Conservation (phyloP, 805 yeast genomes). For the Yarrowia sp. region DNA sequence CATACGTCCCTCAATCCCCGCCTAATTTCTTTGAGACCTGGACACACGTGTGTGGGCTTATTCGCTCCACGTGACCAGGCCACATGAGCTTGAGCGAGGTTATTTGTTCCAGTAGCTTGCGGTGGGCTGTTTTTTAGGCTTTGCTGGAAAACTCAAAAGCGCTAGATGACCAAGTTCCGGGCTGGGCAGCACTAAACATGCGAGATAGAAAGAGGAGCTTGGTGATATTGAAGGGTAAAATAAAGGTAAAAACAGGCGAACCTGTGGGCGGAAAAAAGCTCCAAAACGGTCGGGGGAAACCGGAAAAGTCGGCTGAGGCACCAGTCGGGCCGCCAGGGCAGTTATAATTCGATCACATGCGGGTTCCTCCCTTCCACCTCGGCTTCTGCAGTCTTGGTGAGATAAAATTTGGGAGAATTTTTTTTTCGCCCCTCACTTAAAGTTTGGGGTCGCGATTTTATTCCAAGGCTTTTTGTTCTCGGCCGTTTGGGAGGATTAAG, state of each 20-base stretch:
- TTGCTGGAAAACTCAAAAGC: not conserved
- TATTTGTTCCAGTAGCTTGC: not conserved
- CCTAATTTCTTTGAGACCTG: not conserved
- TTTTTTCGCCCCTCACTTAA: not conserved
- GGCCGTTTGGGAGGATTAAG: constrained; percentile 13
- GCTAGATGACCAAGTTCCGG: constrained; percentile 5
- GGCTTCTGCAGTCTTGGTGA: constrained; percentile 1
- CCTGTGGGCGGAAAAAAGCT: not conserved
- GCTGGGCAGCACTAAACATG: constrained; percentile 27
- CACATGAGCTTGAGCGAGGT: constrained; percentile 5
- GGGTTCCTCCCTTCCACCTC: constrained; percentile 2
- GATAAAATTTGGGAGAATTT: constrained; percentile 24
- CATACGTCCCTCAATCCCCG: not conserved
- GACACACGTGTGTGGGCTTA: not conserved
- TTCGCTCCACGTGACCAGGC: not conserved
- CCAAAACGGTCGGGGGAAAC: not conserved
- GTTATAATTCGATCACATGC: not conserved
- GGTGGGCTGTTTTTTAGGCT: constrained; percentile 6
- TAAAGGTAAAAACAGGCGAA: constrained; percentile 13
- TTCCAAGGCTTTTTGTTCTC: not conserved
- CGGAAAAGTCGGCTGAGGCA: not conserved
- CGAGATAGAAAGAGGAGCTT: constrained; percentile 17
- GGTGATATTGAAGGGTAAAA: constrained; percentile 22
- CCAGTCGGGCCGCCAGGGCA: not conserved
- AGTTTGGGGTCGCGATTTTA: not conserved